Evolutionary conservation across 139 green algal species (phyloP), one percentile per base, ranked within the genome.

Genomic region (Tetradesmus obliquus): DNA sequence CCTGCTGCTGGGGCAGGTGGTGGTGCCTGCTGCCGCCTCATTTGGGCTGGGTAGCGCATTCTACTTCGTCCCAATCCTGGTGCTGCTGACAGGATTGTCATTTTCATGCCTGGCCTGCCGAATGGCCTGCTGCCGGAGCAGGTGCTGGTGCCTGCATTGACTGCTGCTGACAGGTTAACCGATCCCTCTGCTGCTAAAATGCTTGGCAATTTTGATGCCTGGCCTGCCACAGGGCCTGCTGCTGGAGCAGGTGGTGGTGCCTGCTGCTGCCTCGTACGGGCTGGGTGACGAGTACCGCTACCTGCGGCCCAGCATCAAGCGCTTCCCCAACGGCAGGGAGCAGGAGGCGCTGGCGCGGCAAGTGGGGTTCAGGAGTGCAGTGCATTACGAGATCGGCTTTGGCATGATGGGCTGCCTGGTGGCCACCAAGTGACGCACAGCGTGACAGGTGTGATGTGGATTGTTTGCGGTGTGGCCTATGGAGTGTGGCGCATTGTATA

Each of bases 281-380:
- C 88, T 99, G 58, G 93, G 86, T 22, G 95, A 95, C 0, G 96
- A 99, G 95, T 99, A 99, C 90, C 90, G 96, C 85, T 99, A 99
- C 91, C 92, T 99, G 87, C 91, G 96, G 7, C 97, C 97, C 6
- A 98, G 96, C 79, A 99, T 99, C 79, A 94, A 99, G 86, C 86
- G 88, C 22, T 99, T 98, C 87, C 97, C 98, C 13, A 94, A 88
- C 51, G 96, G 95, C 0, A 57, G 19, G 3, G 91, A 98, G 91
- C 95, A 97, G 92, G 97, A 98, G 94, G 13, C 60, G 5, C 82
- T 99, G 62, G 98, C 96, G 12, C 72, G 88, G 53, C 84, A 95
- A 53, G 95, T 97, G 32, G 98, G 98, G 1, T 99, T 99, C 81
- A 66, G 45, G 0, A 72, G 82, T 2, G 97, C 97, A 0, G 87